Evolutionary conservation across 2,329 filamentous ascomycete genomes (phyloP).

Genomic region (Aspergillus bombycis): DNA sequence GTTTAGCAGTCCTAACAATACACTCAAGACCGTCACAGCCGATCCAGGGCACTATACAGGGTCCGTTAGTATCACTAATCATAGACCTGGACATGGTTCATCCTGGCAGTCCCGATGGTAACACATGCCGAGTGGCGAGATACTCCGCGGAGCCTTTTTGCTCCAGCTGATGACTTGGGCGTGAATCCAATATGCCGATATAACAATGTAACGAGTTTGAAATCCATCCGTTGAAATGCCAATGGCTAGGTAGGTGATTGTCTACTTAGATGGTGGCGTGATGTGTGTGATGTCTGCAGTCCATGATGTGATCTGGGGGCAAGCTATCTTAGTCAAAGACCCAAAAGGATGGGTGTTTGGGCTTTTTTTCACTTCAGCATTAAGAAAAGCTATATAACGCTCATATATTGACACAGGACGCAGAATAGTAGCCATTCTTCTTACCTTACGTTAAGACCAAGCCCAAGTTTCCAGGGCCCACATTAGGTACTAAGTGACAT

Average conservation of each 20-base stretch:
- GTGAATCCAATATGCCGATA: not conserved
- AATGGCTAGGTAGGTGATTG: not conserved
- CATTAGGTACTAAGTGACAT: too few relatives aligned
- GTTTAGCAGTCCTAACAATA: too few relatives aligned
- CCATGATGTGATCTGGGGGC: not conserved
- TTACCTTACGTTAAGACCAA: too few relatives aligned
- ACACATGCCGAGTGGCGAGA: not conserved
- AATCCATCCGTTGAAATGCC: not conserved
- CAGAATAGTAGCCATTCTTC: too few relatives aligned
- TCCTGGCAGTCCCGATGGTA: not conserved
- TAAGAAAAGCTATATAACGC: too few relatives aligned
- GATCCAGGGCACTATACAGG: not conserved
- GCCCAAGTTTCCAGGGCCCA: too few relatives aligned
- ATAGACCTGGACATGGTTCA: not conserved
- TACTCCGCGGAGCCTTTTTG: not conserved
- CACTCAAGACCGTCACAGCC: not conserved
- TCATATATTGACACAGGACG: too few relatives aligned
- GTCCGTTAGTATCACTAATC: too few relatives aligned
- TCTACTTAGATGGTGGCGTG: not conserved
- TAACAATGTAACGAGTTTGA: not conserved
- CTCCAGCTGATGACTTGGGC: not conserved
- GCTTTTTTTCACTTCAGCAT: too few relatives aligned
- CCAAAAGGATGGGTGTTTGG: too few relatives aligned
- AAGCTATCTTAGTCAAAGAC: not conserved
- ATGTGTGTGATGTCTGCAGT: not conserved